phyloP scores from a whole-genome alignment of 371 early-diverging fungal genomes.

The Globomyces sp. region DNA sequence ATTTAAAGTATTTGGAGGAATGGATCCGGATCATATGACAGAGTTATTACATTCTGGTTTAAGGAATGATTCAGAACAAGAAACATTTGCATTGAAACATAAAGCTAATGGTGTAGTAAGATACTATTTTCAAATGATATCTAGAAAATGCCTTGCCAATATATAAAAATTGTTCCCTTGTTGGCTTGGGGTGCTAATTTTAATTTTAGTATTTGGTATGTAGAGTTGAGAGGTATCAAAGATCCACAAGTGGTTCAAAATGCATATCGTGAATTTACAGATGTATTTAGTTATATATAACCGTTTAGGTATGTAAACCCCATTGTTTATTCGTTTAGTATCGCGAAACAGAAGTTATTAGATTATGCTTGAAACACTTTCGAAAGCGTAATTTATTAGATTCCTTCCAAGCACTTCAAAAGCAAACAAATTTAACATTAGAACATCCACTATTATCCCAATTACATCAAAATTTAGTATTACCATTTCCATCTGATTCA shows the following conservation, averaged over 20 bases:
- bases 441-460: slow-evolving; percentile 79
- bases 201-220: slow-evolving; percentile 94
- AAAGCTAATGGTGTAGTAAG: slow-evolving; percentile 50
- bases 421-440: slow-evolving; percentile 59
- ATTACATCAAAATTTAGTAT: slow-evolving; percentile 66
- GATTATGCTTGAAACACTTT: slow-evolving; percentile 86
- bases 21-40: slow-evolving; percentile 64
- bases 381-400: slow-evolving; percentile 75
- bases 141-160: slow-evolving; percentile 65
- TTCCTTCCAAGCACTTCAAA: slow-evolving; percentile 66
- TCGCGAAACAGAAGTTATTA: slow-evolving; percentile 73
- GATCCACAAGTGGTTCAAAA: slow-evolving; percentile 65
- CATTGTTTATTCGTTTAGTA: slow-evolving; percentile 39
- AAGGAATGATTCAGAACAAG: slow-evolving; percentile 87
- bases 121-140: no score
- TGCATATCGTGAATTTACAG: slow-evolving; percentile 60
- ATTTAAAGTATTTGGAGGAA: slow-evolving; percentile 82
- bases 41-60: slow-evolving; percentile 89
- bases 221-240: slow-evolving; percentile 77
- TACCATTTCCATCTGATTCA: no score
- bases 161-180: slow-evolving; percentile 91
- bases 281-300: slow-evolving; percentile 41
- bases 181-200: slow-evolving; percentile 90
- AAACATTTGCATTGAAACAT: slow-evolving; percentile 79
- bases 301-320: slow-evolving; percentile 12